These are phyloP conservation scores for Acephala macrosclerotiorum DNA, from an alignment of 2,329 filamentous ascomycete genomes.

Conservation along the genomic window DNA sequence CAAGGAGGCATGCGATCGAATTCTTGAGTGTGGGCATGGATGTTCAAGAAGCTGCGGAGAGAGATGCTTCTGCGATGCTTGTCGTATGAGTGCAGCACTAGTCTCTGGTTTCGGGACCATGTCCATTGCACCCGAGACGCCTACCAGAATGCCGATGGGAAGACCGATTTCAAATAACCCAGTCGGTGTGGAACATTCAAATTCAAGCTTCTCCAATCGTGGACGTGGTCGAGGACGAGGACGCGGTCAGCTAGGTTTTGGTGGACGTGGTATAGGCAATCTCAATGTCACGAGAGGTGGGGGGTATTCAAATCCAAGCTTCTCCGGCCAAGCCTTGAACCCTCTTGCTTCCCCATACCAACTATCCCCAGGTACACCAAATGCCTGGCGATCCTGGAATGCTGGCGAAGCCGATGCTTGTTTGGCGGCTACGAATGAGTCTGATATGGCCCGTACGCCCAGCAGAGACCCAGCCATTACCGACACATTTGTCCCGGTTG, in stretches of 20 bases:
- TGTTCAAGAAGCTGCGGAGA: constrained; percentile 39
- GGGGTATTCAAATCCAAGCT: not conserved
- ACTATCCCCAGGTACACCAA: not conserved
- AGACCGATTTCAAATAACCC: not conserved
- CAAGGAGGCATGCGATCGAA: constrained; percentile 32
- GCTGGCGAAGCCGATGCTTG: not conserved
- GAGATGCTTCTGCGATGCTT: constrained; percentile 35
- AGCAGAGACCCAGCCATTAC: not conserved
- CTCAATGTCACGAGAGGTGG: too few species aligned
- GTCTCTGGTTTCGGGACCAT: not conserved
- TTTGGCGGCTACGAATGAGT: not conserved
- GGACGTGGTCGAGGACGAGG: not conserved
- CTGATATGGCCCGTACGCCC: not conserved
- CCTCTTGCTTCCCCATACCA: not conserved
- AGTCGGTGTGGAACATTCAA: not conserved
- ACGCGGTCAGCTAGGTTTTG: too few species aligned
- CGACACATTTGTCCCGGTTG: not conserved
- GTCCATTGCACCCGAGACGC: not conserved
- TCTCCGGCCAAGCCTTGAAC: not conserved
- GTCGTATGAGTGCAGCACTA: constrained; percentile 8
- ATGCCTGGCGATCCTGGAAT: not conserved
- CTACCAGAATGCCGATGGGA: not conserved
- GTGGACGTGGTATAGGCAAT: too few species aligned
- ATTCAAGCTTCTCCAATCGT: not conserved
- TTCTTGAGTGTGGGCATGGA: constrained; percentile 40